Conservation (phyloP, 257 asterid genomes). For the Mentha longifolia region DNA sequence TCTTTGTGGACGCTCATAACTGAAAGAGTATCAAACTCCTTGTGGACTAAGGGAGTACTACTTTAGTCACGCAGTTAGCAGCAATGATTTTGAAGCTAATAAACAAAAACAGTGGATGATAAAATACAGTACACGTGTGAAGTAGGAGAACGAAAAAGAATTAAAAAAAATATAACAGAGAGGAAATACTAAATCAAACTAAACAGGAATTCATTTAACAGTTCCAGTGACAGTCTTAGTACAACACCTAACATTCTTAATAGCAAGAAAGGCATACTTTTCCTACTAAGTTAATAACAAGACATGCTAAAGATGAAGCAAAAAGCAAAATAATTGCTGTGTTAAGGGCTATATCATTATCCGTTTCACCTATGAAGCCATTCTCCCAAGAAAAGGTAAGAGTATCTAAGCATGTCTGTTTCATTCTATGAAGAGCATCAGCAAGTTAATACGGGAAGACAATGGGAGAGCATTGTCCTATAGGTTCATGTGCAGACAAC, state of each 20-base stretch:
- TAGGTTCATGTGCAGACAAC: background rate
- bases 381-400: background rate
- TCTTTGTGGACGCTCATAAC: too few relatives aligned
- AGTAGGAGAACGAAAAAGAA: background rate
- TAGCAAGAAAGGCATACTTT: background rate
- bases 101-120: background rate
- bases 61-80: background rate
- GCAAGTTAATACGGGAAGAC: background rate
- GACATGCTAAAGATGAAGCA: too few relatives aligned
- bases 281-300: background rate
- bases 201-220: background rate
- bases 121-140: conserved; percentile 13
- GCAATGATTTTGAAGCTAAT: background rate
- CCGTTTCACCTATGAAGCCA: background rate
- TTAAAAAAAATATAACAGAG: background rate
- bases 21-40: too few relatives aligned
- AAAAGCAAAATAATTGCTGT: background rate
- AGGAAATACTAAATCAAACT: background rate
- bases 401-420: conserved; percentile 11
- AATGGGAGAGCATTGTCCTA: background rate
- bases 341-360: background rate
- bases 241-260: background rate
- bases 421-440: background rate
- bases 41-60: background rate
- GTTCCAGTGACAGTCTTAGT: background rate